Conservation (phyloP, 257 asterid genomes). For the Solanum piurae region DNA sequence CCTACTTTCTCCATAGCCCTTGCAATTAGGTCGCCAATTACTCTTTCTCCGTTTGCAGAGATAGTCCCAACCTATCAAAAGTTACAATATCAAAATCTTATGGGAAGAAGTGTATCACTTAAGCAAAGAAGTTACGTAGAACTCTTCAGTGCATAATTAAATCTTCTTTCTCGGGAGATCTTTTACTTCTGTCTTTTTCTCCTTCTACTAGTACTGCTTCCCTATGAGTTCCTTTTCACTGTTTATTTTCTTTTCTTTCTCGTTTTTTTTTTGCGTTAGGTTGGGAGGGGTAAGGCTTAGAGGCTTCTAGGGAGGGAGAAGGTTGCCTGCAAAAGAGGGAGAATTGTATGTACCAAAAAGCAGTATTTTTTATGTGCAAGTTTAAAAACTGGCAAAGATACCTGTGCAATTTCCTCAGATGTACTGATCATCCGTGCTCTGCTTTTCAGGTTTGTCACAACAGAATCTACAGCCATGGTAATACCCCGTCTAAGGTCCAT, state of each 20-base stretch:
- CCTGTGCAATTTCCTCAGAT: conserved; percentile 98
- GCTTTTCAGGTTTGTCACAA: conserved; percentile 83
- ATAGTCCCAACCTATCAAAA: conserved; percentile 76
- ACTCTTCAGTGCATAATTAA: background rate
- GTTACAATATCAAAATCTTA: background rate
- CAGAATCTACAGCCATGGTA: conserved; percentile 79
- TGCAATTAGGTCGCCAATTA: conserved; percentile 88
- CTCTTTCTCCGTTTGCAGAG: conserved; percentile 89
- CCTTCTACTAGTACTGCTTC: background rate
- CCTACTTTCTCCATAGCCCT: conserved; percentile 99
- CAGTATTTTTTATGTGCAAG: background rate
- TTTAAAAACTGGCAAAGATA: conserved; percentile 9
- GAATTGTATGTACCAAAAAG: background rate
- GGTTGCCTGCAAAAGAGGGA: background rate
- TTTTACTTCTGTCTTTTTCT: background rate
- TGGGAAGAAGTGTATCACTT: background rate
- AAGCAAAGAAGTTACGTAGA: background rate
- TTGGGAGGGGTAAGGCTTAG: background rate
- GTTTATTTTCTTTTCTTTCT: background rate
- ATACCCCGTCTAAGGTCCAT: conserved; percentile 98
- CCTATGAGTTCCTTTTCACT: background rate
- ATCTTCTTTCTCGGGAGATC: background rate
- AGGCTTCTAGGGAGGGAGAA: background rate
- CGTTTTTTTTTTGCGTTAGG: background rate
- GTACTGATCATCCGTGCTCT: conserved; percentile 97